Evolutionary conservation across 495 filamentous ascomycete species (phyloP), one percentile per base, ranked within the genome.

Genomic region (Sordaria brevicollis): DNA sequence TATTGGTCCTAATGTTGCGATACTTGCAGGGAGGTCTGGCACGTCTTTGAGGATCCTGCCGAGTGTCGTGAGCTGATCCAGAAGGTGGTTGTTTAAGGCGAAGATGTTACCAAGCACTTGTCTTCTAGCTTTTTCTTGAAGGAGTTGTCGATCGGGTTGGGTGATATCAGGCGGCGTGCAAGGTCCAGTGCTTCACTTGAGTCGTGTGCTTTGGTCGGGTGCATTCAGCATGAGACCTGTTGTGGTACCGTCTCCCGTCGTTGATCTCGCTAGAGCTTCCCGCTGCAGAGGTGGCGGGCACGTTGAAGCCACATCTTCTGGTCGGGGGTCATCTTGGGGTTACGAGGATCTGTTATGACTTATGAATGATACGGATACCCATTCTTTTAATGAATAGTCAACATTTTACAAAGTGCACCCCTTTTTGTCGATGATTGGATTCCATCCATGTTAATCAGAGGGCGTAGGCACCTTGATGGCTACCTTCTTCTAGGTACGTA

Each of bases 21-120:
- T 5, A 41, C 25, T 34, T 49, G 62, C 1, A 84, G 81, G 37
- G 79, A 85, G 35, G 74, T 89, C 0, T 98, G 93, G 93, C 86
- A 87, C 74, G 88, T 94, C 2, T 97, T 96, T 81, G 87, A 91
- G 66, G 83, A 91, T 34, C 87, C 94, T 6, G 76, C 82, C 37
- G 92, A 96, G 79, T 86, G 84, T 73, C 71, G 74, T 65, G 54
- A 77, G 57, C 65, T 83, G 37, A 70, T 86, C 2, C 75, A 81
- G 15, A 76, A 79, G 71, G 74, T 76, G 4, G 76, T 84, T 7
- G 36, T 33, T 4, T 35, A 29, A 25, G 65, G 21, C 19, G 1
- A 21, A n/a, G 10, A 29, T 13, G 11, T 35, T 49, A 67, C n/a
- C n/a, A n/a, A 21, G n/a, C 17, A 67, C 25, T 8, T 3, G 11